Conservation (phyloP, 164 flowering plant species). For the Stephania japonica region DNA sequence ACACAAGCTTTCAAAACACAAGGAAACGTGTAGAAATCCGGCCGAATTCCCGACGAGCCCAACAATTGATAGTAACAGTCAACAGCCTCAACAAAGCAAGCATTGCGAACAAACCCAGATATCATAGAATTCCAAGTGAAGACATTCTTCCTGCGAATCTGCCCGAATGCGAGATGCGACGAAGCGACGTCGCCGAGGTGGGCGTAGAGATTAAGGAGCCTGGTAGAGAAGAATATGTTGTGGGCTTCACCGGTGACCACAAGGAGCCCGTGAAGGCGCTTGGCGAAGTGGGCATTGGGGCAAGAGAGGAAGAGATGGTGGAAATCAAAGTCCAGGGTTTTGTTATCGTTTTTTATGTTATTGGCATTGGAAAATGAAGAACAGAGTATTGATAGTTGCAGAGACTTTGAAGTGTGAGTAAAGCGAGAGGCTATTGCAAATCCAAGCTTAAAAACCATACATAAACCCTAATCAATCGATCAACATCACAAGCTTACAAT, state of each 20-base stretch:
- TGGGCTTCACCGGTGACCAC: slow-evolving; percentile 43
- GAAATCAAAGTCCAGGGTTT: slow-evolving; percentile 30
- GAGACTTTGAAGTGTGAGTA: too few relatives aligned
- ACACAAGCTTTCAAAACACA: slow-evolving; percentile 55
- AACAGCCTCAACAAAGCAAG: slow-evolving; percentile 34
- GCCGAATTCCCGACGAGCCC: slow-evolving; percentile 31
- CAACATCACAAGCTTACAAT: too few relatives aligned
- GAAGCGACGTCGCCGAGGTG: slow-evolving; percentile 35
- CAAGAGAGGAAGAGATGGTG: slow-evolving; percentile 40
- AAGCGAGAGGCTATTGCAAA: too few relatives aligned
- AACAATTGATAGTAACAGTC: slow-evolving; percentile 34
- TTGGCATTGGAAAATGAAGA: too few relatives aligned
- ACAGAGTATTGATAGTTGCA: too few relatives aligned
- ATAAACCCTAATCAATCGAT: too few relatives aligned
- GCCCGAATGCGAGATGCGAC: slow-evolving; percentile 38
- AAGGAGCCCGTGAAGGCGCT: slow-evolving; percentile 52
- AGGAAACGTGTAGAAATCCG: slow-evolving; percentile 68
- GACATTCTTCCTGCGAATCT: slow-evolving; percentile 38
- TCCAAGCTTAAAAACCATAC: too few relatives aligned
- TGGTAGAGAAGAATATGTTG: slow-evolving; percentile 37
- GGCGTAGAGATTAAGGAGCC: slow-evolving; percentile 54
- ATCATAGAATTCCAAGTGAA: slow-evolving; percentile 41
- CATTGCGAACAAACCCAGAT: slow-evolving; percentile 34
- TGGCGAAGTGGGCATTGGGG: slow-evolving; percentile 32
- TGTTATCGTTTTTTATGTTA: not conserved